A percentile compares a stretch with the other conserved stretches of the same genome.
phyloP scores from a whole-genome alignment of 257 asterid species.

The Ehretia macrophylla region DNA sequence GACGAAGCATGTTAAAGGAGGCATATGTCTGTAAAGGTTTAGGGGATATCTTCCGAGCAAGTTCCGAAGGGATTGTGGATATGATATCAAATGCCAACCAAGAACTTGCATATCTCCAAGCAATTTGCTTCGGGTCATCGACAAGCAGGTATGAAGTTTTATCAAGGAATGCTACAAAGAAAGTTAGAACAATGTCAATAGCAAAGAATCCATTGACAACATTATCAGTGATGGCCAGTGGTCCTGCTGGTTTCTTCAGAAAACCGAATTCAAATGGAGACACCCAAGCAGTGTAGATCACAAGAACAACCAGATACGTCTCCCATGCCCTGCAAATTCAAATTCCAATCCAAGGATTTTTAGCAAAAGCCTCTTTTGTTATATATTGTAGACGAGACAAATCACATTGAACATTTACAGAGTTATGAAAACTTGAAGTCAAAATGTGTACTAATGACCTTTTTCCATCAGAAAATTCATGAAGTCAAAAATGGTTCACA shows the following conservation, averaged over 20 bases:
- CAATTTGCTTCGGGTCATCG: conserved; percentile 53
- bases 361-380: conserved; percentile 12
- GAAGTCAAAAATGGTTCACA: conserved; percentile 19
- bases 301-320: conserved; percentile 61
- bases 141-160: conserved; percentile 55
- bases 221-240: conserved; percentile 58
- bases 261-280: conserved; percentile 92
- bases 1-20: conserved; percentile 78
- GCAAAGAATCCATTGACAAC: conserved; percentile 77
- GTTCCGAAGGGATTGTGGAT: conserved; percentile 77
- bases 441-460: too few relatives aligned
- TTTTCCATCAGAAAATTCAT: conserved; percentile 8
- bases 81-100: conserved; percentile 70
- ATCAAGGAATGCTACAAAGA: conserved; percentile 83
- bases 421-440: too few relatives aligned
- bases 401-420: neutral
- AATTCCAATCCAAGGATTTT: conserved; percentile 16
- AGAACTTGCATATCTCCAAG: conserved; percentile 48
- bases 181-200: conserved; percentile 74
- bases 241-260: conserved; percentile 38
- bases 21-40: conserved; percentile 53
- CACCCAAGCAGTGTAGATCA: conserved; percentile 87
- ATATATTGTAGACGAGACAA: neutral
- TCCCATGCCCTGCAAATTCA: conserved; percentile 63
- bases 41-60: conserved; percentile 57